phyloP scores from a whole-genome alignment of 2,329 filamentous ascomycete genomes.

The Diaporthe destruens region DNA sequence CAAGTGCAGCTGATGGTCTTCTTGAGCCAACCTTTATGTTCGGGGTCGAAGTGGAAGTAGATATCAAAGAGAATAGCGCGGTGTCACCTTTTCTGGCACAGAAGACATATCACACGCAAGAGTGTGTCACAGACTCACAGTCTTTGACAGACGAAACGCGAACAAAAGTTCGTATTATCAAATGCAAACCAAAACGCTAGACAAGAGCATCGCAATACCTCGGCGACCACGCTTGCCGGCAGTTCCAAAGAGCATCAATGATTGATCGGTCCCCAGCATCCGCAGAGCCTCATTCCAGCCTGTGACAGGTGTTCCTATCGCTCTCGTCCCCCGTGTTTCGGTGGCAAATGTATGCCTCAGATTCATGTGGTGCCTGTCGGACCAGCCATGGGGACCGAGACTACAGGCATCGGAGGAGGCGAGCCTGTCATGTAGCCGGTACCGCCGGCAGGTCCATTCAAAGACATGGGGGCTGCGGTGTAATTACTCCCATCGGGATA shows the following conservation, averaged over 20 bases:
- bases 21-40: background rate
- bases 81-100: background rate
- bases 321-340: background rate
- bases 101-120: background rate
- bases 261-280: no score
- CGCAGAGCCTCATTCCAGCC: no score
- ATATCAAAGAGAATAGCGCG: background rate
- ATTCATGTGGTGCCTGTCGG: background rate
- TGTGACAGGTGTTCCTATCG: background rate
- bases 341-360: background rate
- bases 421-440: background rate
- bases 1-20: slow-evolving; percentile 45
- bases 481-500: background rate
- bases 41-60: no score
- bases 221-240: background rate
- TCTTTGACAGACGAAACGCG: background rate
- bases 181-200: background rate
- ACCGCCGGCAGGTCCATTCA: background rate
- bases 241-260: background rate
- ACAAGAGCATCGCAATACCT: background rate
- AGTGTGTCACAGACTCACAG: background rate
- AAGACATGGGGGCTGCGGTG: background rate
- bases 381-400: background rate
- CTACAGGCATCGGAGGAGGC: background rate
- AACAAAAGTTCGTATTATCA: background rate